phyloP scores from a whole-genome alignment of 345 rosid genomes.

The Rhodamnia rubescens region DNA sequence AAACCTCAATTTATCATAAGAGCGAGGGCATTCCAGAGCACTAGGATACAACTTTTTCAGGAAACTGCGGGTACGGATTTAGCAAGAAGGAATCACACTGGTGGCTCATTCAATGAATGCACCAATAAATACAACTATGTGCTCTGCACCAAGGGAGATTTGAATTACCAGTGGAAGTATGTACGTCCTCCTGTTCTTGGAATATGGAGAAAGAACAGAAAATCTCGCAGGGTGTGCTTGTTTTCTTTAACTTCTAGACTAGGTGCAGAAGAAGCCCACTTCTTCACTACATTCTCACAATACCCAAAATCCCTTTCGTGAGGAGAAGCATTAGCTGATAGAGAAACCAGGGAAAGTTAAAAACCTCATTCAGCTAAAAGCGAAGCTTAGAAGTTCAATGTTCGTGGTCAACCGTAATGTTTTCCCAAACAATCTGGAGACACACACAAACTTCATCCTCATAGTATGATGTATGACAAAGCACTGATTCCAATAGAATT shows the following conservation, averaged over 20 bases:
- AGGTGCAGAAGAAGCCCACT: conserved; percentile 55
- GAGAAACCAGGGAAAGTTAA: conserved; percentile 3
- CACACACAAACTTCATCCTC: background rate
- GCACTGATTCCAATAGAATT: background rate
- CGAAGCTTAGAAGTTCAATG: background rate
- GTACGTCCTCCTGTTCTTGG: conserved; percentile 98
- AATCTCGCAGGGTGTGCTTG: conserved; percentile 55
- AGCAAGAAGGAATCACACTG: background rate
- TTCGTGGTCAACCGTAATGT: background rate
- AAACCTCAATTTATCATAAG: conserved; percentile 84
- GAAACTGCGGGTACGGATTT: conserved; percentile 46
- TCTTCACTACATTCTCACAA: conserved; percentile 58
- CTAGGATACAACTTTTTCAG: conserved; percentile 65
- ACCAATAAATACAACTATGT: background rate
- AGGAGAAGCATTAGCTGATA: conserved; percentile 33
- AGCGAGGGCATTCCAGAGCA: conserved; percentile 79
- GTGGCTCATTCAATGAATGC: background rate
- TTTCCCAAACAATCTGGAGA: background rate
- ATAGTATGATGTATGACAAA: background rate
- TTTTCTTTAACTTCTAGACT: conserved; percentile 38
- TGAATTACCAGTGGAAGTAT: conserved; percentile 72
- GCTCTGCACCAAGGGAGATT: background rate
- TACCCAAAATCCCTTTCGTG: conserved; percentile 30
- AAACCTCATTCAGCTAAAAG: background rate
- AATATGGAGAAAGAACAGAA: conserved; percentile 86